These are phyloP conservation scores for Mimosa pudica DNA, from an alignment of 306 rosid genomes.

Conservation along the genomic window DNA sequence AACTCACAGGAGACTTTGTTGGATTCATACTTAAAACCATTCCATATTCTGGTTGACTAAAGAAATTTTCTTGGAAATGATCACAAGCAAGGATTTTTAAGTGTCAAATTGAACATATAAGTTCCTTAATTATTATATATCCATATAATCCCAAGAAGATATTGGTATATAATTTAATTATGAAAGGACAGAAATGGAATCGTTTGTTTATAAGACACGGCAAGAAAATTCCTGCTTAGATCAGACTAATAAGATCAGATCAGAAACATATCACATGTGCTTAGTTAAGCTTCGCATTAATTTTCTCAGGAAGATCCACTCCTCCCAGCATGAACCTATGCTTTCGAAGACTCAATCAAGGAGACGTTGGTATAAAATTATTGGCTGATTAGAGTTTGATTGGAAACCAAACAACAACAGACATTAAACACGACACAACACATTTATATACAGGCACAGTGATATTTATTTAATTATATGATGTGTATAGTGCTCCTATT, in stretches of 20 bases:
- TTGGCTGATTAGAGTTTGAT: neutral
- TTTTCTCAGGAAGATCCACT: slow-evolving; percentile 32
- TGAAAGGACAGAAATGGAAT: slow-evolving; percentile 23
- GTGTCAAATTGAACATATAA: slow-evolving; percentile 33
- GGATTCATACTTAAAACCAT: neutral
- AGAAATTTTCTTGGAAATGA: slow-evolving; percentile 52
- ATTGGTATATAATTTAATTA: slow-evolving; percentile 37
- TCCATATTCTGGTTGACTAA: slow-evolving; percentile 36
- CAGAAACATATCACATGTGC: slow-evolving; percentile 53
- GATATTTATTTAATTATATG: slow-evolving; percentile 11
- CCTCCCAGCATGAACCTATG: slow-evolving; percentile 25
- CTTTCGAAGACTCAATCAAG: neutral
- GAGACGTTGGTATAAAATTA: neutral
- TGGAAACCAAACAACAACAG: neutral
- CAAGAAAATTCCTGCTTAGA: slow-evolving; percentile 16
- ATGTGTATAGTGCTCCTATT: too few relatives aligned
- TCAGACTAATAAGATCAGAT: slow-evolving; percentile 44
- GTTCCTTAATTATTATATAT: slow-evolving; percentile 30
- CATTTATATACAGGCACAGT: neutral
- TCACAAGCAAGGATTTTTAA: slow-evolving; percentile 9
- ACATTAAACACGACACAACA: neutral
- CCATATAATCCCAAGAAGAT: slow-evolving; percentile 48
- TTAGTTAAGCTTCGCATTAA: slow-evolving; percentile 40
- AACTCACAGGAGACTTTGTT: slow-evolving; percentile 16
- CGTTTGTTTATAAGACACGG: slow-evolving; percentile 33